Evolutionary conservation across 345 rosid genomes (phyloP).

Genomic region (Populus alba): DNA sequence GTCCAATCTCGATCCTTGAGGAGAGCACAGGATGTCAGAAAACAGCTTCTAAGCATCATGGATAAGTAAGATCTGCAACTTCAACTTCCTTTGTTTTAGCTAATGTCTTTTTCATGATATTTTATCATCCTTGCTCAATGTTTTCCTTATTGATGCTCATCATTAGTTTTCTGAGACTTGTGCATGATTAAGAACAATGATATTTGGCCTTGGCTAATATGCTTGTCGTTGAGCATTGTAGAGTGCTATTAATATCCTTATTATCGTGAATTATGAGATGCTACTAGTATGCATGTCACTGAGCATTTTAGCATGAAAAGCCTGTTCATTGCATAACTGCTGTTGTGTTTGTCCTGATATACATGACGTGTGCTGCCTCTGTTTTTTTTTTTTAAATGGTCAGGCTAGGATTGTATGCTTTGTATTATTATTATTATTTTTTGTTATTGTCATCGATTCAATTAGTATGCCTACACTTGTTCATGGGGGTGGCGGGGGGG

Average conservation of each 20-base stretch:
- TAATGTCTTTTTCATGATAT: neutral
- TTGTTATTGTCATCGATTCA: neutral
- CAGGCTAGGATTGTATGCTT: neutral
- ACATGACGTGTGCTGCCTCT: neutral
- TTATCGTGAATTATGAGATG: neutral
- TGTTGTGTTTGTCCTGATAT: neutral
- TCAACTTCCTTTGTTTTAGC: neutral
- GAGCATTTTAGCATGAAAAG: neutral
- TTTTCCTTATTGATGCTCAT: neutral
- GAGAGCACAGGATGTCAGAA: conserved; percentile 81
- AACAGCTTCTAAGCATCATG: conserved; percentile 88
- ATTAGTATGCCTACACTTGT: neutral
- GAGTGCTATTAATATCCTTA: neutral
- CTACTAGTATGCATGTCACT: neutral
- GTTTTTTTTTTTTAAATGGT: neutral
- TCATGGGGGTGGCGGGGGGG: neutral
- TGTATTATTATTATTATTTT: neutral
- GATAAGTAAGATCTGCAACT: conserved; percentile 55
- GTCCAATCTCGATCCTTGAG: conserved; percentile 74
- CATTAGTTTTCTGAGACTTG: neutral
- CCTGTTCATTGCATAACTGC: neutral
- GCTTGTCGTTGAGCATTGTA: neutral
- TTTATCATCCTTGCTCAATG: neutral
- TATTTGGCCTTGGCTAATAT: neutral
- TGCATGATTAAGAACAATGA: neutral